These are phyloP conservation scores for Noccaea caerulescens DNA, from an alignment of 345 rosid species.

Conservation along the genomic window DNA sequence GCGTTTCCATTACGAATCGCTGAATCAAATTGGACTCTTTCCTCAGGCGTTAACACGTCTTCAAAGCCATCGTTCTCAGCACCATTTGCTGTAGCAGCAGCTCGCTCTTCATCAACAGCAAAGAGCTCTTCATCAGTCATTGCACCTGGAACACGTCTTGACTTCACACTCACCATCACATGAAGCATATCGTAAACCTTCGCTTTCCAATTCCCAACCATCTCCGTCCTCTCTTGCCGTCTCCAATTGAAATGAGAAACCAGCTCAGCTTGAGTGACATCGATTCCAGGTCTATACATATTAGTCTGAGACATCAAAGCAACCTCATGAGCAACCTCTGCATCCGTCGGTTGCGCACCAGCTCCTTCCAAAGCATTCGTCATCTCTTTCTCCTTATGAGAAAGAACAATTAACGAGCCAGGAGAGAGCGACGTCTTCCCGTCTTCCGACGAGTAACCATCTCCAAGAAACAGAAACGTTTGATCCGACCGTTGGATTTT, in stretches of 20 bases:
- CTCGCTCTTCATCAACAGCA: slow-evolving; percentile 76
- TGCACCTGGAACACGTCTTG: slow-evolving; percentile 97
- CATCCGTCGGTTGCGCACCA: slow-evolving; percentile 88
- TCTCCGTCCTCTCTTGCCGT: slow-evolving; percentile 93
- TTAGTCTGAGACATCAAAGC: slow-evolving; percentile 96
- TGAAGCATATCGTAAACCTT: slow-evolving; percentile 96
- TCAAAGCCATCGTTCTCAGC: slow-evolving; percentile 72
- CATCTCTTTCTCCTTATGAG: slow-evolving; percentile 94
- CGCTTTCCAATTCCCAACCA: slow-evolving; percentile 96
- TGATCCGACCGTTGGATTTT: slow-evolving; percentile 93
- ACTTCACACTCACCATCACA: slow-evolving; percentile 96
- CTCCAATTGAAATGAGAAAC: slow-evolving; percentile 94
- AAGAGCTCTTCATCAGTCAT: slow-evolving; percentile 98
- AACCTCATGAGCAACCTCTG: slow-evolving; percentile 94
- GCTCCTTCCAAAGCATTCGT: slow-evolving; percentile 98
- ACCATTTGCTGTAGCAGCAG: slow-evolving; percentile 49
- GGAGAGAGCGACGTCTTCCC: slow-evolving; percentile 64
- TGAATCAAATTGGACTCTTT: slow-evolving; percentile 80
- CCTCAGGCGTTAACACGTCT: slow-evolving; percentile 88
- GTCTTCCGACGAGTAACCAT: slow-evolving; percentile 79
- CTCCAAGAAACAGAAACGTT: slow-evolving; percentile 88
- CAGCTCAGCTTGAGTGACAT: slow-evolving; percentile 96
- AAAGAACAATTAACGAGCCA: slow-evolving; percentile 87
- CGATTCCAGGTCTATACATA: slow-evolving; percentile 99
- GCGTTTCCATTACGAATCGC: slow-evolving; percentile 71